Evolutionary conservation across 208 protist genomes (phyloP).

Genomic region (Acanthamoeba sp.): DNA sequence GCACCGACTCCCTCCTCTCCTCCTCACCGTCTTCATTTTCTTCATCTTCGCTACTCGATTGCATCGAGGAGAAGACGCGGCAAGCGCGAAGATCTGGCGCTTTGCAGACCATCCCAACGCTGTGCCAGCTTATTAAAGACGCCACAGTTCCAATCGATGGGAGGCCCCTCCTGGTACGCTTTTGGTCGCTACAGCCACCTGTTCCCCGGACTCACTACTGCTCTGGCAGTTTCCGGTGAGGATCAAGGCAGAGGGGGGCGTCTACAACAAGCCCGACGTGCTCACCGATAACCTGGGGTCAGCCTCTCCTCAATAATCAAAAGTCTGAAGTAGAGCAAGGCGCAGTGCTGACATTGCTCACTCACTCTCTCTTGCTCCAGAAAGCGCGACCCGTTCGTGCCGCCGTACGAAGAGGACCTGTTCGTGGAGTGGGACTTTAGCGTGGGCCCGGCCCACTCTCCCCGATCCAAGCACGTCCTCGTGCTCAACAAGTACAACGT

Average conservation of each 20-base stretch:
- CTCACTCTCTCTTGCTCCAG: background rate
- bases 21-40: background rate
- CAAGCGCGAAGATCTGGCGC: background rate
- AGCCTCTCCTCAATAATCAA: background rate
- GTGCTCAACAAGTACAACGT: conserved; percentile 72
- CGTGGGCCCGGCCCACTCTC: background rate
- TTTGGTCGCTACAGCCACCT: background rate
- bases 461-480: background rate
- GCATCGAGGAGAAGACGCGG: background rate
- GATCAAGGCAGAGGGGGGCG: background rate
- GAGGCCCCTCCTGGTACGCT: background rate
- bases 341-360: too few relatives aligned
- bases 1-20: background rate
- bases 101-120: background rate
- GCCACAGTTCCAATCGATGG: background rate
- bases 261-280: conserved; percentile 18
- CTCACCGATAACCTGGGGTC: background rate
- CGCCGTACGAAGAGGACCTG: conserved; percentile 63
- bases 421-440: conserved; percentile 47
- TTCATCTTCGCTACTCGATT: background rate
- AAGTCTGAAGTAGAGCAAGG: background rate
- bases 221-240: background rate
- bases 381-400: conserved; percentile 31
- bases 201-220: background rate
- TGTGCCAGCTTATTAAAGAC: background rate